A percentile compares a stretch with the other conserved stretches of the same genome.
Conservation (phyloP, 2,329 filamentous ascomycete species). For the Colletotrichum sp. region DNA sequence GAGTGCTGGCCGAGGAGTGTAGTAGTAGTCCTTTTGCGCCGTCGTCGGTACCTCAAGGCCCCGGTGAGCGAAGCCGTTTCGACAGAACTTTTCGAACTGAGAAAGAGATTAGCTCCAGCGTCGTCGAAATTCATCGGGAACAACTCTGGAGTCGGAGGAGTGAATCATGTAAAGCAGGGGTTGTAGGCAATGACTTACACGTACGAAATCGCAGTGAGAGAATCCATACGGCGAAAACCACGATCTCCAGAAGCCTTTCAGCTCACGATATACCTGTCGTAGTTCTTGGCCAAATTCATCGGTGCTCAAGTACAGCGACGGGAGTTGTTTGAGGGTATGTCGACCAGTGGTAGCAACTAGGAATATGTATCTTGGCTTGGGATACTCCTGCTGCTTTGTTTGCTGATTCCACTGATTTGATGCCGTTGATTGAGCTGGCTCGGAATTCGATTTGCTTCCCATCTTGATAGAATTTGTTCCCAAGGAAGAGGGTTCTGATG, state of each 20-base stretch:
- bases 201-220: not conserved
- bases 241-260: not conserved
- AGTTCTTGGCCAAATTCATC: not conserved
- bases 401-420: not conserved
- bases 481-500: not conserved
- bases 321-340: not conserved
- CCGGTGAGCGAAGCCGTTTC: not conserved
- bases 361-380: not conserved
- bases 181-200: not conserved
- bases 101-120: not conserved
- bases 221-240: not conserved
- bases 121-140: not conserved
- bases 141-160: not conserved
- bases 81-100: not conserved
- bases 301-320: not conserved
- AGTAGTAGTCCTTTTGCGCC: not conserved
- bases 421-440: not conserved
- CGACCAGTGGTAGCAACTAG: not conserved
- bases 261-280: not conserved
- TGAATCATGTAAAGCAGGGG: not conserved
- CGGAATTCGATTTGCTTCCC: not conserved
- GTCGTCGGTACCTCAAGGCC: not conserved
- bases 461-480: not conserved
- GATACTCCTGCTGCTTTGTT: not conserved
- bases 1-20: not conserved